A percentile compares a stretch with the other conserved stretches of the same genome.
Conservation (phyloP, 768 basidiomycete species). For the Stropharia rugosoannulata region DNA sequence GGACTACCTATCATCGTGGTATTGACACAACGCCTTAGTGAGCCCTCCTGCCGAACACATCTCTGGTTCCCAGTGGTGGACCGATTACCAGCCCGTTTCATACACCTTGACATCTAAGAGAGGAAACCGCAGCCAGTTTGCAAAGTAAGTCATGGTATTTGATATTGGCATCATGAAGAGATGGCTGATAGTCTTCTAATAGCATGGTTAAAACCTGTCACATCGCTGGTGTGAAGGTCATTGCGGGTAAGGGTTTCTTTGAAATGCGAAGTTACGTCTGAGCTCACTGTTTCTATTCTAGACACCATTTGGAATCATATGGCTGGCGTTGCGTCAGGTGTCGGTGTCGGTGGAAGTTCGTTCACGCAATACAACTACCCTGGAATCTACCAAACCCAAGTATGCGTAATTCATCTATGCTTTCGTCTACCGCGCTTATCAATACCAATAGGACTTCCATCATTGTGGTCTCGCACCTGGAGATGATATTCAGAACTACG, state of each 20-base stretch:
- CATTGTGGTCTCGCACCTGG: slow-evolving; percentile 55
- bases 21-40: slow-evolving; percentile 21
- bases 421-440: background rate
- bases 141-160: slow-evolving; percentile 24
- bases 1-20: background rate
- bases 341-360: slow-evolving; percentile 45
- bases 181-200: background rate
- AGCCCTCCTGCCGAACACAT: slow-evolving; percentile 61
- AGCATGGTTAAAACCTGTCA: slow-evolving; percentile 54
- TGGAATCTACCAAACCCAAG: slow-evolving; percentile 45
- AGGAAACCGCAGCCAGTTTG: slow-evolving; percentile 54
- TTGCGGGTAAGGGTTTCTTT: slow-evolving; percentile 35
- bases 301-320: slow-evolving; percentile 70
- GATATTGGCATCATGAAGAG: background rate
- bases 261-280: background rate
- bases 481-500: slow-evolving; percentile 56
- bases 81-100: slow-evolving; percentile 70
- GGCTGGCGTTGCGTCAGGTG: slow-evolving; percentile 48
- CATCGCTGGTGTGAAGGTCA: slow-evolving; percentile 54
- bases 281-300: slow-evolving; percentile 11
- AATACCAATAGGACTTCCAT: slow-evolving; percentile 48
- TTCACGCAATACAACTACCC: slow-evolving; percentile 57
- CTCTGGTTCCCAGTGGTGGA: slow-evolving; percentile 66
- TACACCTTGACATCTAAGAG: slow-evolving; percentile 67
- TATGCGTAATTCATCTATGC: slow-evolving; percentile 22